Evolutionary conservation across 495 filamentous ascomycete genomes (phyloP), one percentile per base, ranked within the genome.

Genomic region (Aspergillus sclerotiicarbonarius): DNA sequence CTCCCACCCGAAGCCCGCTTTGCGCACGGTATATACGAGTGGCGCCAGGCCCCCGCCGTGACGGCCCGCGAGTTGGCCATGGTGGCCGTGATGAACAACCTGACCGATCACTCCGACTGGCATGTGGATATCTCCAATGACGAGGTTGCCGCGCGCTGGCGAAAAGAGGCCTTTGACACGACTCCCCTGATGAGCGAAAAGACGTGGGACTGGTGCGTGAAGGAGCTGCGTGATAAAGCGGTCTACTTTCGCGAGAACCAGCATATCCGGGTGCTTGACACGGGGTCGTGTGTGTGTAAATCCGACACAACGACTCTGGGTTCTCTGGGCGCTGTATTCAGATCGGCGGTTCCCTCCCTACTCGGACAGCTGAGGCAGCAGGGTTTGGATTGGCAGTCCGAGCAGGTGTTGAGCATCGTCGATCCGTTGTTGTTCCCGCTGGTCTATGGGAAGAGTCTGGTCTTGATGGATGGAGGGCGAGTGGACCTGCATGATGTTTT

Each of bases 81-180:
- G 54, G 56, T 74, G 44, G 56, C 46, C 1, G n/a, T 71, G 13
- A 71, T 77, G 51, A 65, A 72, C 51, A 50, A 33, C 15, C 62
- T 76, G 18, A 69, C 75, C 41, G 65, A 81, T 61, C 78, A 76
- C 61, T 62, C 67, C n/a, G 66, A 71, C 19, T 84, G 76, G 81
- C 29, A 57, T 30, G 31, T 29, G 32, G 47, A 25, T 12, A 33
- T 61, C 21, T 61, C 53, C 41, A 39, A 61, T 21, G 12, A 53
- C 30, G 30, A 37, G n/a, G 44, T 39, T 12, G 37, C 53, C 6
- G 46, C 53, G 20, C 48, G 46, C 33, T 61, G 53, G 59, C 25
- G 16, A 31, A 16, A 49, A 48, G 54, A 57, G 16, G 37, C 54
- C 41, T 37, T 46, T 31, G 41, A 35, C 39, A 48, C 37, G 18